Base-by-base conservation (phyloP, 2,329 filamentous ascomycete genomes). In the Penicillium hordei region DNA sequence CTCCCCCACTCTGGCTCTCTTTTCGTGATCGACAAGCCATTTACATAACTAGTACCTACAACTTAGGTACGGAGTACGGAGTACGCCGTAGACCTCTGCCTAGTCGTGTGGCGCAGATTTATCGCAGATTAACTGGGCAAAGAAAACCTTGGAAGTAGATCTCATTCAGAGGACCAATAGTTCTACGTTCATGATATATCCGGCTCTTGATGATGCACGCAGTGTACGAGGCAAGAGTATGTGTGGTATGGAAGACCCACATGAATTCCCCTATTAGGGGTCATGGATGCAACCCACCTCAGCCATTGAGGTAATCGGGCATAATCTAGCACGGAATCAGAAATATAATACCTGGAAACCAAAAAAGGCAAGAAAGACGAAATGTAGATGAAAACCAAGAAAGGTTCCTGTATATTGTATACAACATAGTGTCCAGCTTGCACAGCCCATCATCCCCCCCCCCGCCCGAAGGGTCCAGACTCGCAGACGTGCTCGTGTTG, bases 271-370 rank as follows among this genome's bases (percentile, higher is more conserved):
- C 58, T 36, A 48, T 58, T 27, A 9, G 55, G 52, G 61, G 56
- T 39, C 48, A 64, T 55, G 42, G 33, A 52, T 52, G 23, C 23
- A 43, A 34, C 59, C 36, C 48, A 48, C 15, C n/a, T 53, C 56
- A 56, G 60, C 57, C 60, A 58, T 56, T 58, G 58, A 57, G 54
- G 56, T 57, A 61, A 57, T 65, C 51, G 40, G 42, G 46, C 52
- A 44, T 57, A 21, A 54, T 31, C 17, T 34, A 19, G 36, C n/a
- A 36, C 15, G n/a, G n/a, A 46, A 45, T 23, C 25, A 13, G 29
- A 34, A 40, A 60, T 13, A 33, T 27, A n/a, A 31, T 31, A 31
- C 29, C 12, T 31, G 1, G 12, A 31, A 31, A 12, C 12, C 8
- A 3, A 5, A 31, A 12, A 31, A 31, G 29, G 29, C 29, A 13